These are phyloP conservation scores for Podila clonocystis DNA, from an alignment of 192 early-diverging fungal species.

Conservation along the genomic window DNA sequence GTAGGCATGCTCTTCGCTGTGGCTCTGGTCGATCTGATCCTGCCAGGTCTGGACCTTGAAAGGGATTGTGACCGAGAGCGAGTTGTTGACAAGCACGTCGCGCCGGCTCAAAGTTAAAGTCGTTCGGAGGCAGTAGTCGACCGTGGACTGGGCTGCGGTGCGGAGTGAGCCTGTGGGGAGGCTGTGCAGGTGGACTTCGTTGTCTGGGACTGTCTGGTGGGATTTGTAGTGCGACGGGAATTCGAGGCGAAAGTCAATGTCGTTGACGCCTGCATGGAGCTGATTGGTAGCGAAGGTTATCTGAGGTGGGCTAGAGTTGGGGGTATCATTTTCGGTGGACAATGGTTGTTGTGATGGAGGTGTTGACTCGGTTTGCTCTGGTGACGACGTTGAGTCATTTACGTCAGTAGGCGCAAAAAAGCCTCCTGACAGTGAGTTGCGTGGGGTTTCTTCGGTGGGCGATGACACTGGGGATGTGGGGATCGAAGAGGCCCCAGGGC, in stretches of 20 bases:
- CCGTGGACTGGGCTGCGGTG: slow-evolving; percentile 9
- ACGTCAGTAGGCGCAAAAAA: background rate
- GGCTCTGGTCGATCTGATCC: slow-evolving; percentile 25
- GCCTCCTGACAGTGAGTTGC: too few relatives aligned
- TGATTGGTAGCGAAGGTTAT: slow-evolving; percentile 12
- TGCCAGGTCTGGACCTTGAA: slow-evolving; percentile 40
- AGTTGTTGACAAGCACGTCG: slow-evolving; percentile 41
- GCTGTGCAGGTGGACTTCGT: background rate
- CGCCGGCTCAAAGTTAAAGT: slow-evolving; percentile 25
- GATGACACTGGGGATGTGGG: background rate
- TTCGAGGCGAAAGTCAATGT: slow-evolving; percentile 40
- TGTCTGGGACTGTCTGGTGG: background rate
- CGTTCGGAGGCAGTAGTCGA: slow-evolving; percentile 17
- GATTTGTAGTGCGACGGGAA: slow-evolving; percentile 29
- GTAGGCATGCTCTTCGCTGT: slow-evolving; percentile 33
- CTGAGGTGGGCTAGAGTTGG: background rate
- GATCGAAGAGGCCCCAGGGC: background rate
- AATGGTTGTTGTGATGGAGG: background rate
- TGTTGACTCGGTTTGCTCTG: background rate
- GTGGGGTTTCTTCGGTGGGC: too few relatives aligned
- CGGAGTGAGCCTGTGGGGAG: slow-evolving; percentile 33
- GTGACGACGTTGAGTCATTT: background rate
- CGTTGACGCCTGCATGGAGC: slow-evolving; percentile 27
- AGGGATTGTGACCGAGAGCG: slow-evolving; percentile 18
- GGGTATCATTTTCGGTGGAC: background rate